Evolutionary conservation across 768 basidiomycete genomes (phyloP).

Genomic region (Artomyces pyxidatus): DNA sequence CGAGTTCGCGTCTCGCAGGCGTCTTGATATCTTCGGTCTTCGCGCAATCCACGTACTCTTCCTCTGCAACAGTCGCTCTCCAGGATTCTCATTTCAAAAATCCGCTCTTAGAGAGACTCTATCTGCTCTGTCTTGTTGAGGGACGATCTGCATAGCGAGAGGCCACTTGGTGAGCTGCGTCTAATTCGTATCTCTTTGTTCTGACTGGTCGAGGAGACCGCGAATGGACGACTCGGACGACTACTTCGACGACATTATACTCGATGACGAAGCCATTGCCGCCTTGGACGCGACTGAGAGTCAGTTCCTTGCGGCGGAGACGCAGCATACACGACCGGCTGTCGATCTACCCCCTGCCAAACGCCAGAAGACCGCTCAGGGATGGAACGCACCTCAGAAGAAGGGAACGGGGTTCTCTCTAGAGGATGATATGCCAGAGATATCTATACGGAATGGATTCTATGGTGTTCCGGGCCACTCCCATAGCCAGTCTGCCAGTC

Average conservation of each 20-base stretch:
- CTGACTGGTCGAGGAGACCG: too few relatives aligned
- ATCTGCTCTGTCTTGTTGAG: too few relatives aligned
- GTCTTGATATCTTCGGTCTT: too few relatives aligned
- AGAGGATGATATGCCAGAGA: conserved; percentile 14
- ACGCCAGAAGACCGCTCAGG: conserved; percentile 10
- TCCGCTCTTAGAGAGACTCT: too few relatives aligned
- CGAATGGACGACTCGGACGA: conserved; percentile 15
- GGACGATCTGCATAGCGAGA: too few relatives aligned
- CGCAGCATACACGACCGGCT: conserved; percentile 1
- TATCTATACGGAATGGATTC: conserved; percentile 11
- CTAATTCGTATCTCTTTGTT: too few relatives aligned
- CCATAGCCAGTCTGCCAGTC: conserved; percentile 1
- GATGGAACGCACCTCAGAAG: conserved; percentile 1
- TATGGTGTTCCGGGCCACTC: conserved; percentile 11
- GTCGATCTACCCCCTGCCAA: conserved; percentile 8
- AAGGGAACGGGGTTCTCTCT: conserved; percentile 1
- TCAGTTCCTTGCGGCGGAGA: conserved; percentile 2
- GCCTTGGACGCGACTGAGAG: conserved; percentile 15
- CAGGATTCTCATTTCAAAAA: too few relatives aligned
- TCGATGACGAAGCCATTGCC: conserved; percentile 13
- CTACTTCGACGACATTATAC: conserved; percentile 15
- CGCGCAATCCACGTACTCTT: too few relatives aligned
- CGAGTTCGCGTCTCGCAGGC: too few relatives aligned
- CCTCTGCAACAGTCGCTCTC: too few relatives aligned
- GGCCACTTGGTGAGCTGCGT: too few relatives aligned